Conservation (phyloP, 768 basidiomycete species). For the Boletus barrowsii region DNA sequence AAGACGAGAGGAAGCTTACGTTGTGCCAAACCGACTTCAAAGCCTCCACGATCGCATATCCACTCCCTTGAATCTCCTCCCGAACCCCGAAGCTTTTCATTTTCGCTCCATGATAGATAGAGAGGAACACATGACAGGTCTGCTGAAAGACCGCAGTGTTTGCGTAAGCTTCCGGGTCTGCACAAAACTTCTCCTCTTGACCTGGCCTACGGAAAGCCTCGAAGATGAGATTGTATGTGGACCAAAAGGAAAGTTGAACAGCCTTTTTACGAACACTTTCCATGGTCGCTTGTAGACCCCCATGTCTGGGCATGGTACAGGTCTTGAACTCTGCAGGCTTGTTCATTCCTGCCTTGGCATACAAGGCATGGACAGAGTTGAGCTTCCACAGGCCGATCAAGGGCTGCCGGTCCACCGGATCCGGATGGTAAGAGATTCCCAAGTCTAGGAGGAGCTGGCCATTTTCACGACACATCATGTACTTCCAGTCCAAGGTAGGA, state of each 20-base stretch:
- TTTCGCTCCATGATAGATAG: background rate
- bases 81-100: background rate
- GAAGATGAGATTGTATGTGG: constrained; percentile 1
- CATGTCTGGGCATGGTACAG: constrained; percentile 7
- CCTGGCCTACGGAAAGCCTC: background rate
- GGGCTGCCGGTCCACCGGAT: background rate
- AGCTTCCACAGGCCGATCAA: constrained; percentile 7
- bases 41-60: background rate
- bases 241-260: background rate
- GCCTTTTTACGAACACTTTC: background rate
- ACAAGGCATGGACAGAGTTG: constrained; percentile 3
- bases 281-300: background rate
- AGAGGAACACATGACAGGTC: background rate
- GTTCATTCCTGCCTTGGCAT: constrained; percentile 9
- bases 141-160: background rate
- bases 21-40: background rate
- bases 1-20: background rate
- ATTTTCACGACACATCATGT: constrained; percentile 3
- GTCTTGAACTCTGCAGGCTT: constrained; percentile 5
- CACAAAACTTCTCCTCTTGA: constrained; percentile 7
- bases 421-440: constrained; percentile 7
- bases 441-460: constrained; percentile 8
- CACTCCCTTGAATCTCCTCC: constrained; percentile 5
- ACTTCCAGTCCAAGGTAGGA: constrained; percentile 11
- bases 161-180: background rate